Evolutionary conservation across 2,329 filamentous ascomycete species (phyloP), one percentile per base, ranked within the genome.

Genomic region (Ceratocystis ficicola): DNA sequence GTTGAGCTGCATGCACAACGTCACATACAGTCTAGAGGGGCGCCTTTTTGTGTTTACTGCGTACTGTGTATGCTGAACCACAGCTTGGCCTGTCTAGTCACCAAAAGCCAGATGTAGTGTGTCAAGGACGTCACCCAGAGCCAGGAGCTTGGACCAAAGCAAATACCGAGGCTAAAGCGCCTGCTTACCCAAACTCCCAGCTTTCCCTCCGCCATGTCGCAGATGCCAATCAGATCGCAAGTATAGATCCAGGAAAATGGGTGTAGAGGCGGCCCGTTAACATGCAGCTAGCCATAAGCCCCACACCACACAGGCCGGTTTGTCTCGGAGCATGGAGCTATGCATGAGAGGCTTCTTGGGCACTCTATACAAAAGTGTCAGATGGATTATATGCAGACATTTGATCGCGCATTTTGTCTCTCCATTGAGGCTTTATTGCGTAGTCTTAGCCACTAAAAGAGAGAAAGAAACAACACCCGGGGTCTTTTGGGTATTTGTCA

Each of bases 1-100:
- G 22, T 17, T 15, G 22, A 57, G 25, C 52, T 59, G 25, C 55
- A 59, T 59, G 55, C 55, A 20, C 55, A 59, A 59, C 55, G 55
- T 32, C 25, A n/a, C 25, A 57, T 30, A n/a, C 5, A 32, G 12
- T 22, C 22, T 22, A 17, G 5, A 30, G 28, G 7, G 32, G 22
- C 52, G 12, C 6, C 22, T 28, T 17, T 12, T 17, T 59, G 12
- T 36, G 17, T 59, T 20, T 17, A 15, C 25, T 59, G 55, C 20
- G 1, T 22, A 59, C 55, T 36, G 55, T 59, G 55, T 36, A 17
- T 59, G 55, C 55, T 59, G 55, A 59, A 59, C 12, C 15, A 8
- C 30, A 59, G 25, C 55, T 59, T 32, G 55, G 12, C 8, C 7
- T 59, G 55, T 17, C 17, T 36, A 17, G 48, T 52, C 25, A 28